phyloP scores from a whole-genome alignment of 2,329 filamentous ascomycete species.

The Sphaerulina vaccinii region DNA sequence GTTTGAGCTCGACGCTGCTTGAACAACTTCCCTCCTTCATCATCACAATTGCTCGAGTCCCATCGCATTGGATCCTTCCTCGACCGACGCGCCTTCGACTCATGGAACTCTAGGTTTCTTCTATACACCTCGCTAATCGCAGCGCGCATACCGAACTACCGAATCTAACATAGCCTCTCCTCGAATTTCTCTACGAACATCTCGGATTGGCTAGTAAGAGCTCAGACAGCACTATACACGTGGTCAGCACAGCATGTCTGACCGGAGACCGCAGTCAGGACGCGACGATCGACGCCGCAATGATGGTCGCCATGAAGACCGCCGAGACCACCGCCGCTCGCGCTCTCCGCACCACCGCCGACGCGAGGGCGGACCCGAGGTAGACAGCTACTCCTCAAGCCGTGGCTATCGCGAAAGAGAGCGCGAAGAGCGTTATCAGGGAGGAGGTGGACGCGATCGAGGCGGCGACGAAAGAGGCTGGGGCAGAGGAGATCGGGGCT shows the following conservation, averaged over 20 bases:
- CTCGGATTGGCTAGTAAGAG: conserved; percentile 30
- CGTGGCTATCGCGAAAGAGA: conserved; percentile 90
- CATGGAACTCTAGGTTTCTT: neutral
- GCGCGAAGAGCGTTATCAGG: conserved; percentile 85
- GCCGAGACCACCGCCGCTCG: conserved; percentile 60
- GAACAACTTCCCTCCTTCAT: no score
- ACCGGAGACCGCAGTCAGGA: conserved; percentile 43
- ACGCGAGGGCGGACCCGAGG: conserved; percentile 51
- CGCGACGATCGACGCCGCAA: conserved; percentile 46
- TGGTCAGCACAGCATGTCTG: conserved; percentile 36
- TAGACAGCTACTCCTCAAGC: conserved; percentile 88
- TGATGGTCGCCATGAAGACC: conserved; percentile 45
- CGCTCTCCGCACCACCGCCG: conserved; percentile 73
- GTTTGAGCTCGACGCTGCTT: no score
- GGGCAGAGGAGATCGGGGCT: conserved; percentile 70
- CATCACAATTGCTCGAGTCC: no score
- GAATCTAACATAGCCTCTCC: conserved; percentile 8
- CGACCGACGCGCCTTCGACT: neutral
- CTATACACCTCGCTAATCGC: conserved; percentile 1
- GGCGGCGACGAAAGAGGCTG: conserved; percentile 46
- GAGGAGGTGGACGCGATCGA: conserved; percentile 40
- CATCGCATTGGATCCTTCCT: neutral
- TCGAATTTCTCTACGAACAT: conserved; percentile 5
- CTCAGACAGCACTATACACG: conserved; percentile 24
- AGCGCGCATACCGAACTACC: neutral